Evolutionary conservation across 345 rosid genomes (phyloP), one percentile per base, ranked within the genome.

Genomic region (Aquilaria sinensis): DNA sequence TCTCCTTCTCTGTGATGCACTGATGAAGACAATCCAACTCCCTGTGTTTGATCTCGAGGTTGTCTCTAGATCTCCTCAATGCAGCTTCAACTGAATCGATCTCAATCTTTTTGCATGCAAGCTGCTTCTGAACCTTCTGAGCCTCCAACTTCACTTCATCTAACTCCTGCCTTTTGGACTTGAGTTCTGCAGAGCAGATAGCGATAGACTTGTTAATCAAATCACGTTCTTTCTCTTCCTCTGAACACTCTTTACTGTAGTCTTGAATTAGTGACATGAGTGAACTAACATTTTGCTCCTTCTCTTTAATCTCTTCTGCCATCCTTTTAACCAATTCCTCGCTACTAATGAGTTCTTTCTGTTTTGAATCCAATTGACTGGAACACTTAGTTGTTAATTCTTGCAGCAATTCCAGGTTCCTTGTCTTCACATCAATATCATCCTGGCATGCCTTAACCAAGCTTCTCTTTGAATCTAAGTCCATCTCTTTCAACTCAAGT

Each of bases 171-270:
- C 57, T 62, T 63, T 65, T n/a, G 30, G 47, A 45, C 10, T 23
- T 46, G 8, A 72, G 73, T 57, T 74, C 69, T 7, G 37, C 53
- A 60, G 68, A 58, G 65, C 52, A 59, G 31, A 53, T 52, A 12
- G 31, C 0, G 14, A 70, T 16, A 59, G 72, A 64, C 23, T 31
- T 54, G 6, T 72, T 52, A 34, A 77, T 65, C 31, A 65, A 70
- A 32, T 57, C 68, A 66, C 62, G 5, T 29, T 67, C 69, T 62
- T 72, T 63, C 68, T 62, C 69, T 66, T 77, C 30, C 58, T 12
- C 6, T 51, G 51, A 59, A 57, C 68, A 55, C 53, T 59, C 69
- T 50, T 47, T 57, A 31, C 58, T 46, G 49, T 45, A 13, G 11
- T 69, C 74, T 10, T 53, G 63, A 50, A 69, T 65, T 57, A 15